Percentiles rank a stretch among this genome's conserved stretches.
Conservation (phyloP, 257 asterid genomes). For the Salvia splendens region DNA sequence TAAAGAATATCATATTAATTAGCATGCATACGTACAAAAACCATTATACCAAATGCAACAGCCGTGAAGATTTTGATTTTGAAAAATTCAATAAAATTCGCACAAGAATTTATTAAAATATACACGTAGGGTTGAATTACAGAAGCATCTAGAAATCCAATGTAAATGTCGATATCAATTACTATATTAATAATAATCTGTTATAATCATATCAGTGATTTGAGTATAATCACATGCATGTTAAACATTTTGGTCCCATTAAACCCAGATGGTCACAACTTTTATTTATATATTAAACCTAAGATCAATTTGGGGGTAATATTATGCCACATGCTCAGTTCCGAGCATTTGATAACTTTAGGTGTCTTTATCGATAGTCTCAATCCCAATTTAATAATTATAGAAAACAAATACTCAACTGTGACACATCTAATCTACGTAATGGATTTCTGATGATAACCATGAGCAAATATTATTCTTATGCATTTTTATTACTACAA, state of each 20-base stretch:
- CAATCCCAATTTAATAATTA: conserved; percentile 14
- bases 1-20: neutral
- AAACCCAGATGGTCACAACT: neutral
- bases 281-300: neutral
- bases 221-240: neutral
- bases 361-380: neutral
- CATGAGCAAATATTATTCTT: neutral
- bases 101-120: neutral
- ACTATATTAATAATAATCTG: conserved; percentile 14
- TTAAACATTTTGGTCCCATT: conserved; percentile 17
- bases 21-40: neutral
- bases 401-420: conserved; percentile 8
- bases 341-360: neutral
- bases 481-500: neutral
- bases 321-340: conserved; percentile 23
- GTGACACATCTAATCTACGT: neutral
- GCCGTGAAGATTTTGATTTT: neutral
- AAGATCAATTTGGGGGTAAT: conserved; percentile 11
- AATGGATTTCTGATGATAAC: neutral
- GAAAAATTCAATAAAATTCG: neutral
- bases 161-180: conserved; percentile 4
- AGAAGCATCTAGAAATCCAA: conserved; percentile 17
- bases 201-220: conserved; percentile 12
- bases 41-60: neutral
- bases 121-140: neutral